phyloP scores from a whole-genome alignment of 768 basidiomycete species.

The Tulasnella sp. region DNA sequence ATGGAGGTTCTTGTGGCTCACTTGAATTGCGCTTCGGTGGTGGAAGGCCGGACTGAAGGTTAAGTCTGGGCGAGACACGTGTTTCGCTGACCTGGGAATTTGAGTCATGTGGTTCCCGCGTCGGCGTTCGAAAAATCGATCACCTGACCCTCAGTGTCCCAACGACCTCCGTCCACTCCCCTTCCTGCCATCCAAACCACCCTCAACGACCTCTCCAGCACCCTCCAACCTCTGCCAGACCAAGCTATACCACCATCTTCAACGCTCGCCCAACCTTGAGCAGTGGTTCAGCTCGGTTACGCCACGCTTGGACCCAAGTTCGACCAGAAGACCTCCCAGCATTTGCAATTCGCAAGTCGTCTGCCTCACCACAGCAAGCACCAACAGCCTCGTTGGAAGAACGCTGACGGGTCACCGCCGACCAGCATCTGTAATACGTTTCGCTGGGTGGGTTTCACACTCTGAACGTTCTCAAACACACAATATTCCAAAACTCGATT shows the following conservation, averaged over 20 bases:
- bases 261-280: background rate
- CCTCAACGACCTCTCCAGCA: background rate
- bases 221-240: background rate
- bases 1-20: background rate
- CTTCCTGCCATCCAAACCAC: background rate
- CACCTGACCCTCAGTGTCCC: background rate
- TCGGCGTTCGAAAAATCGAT: conserved; percentile 4
- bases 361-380: background rate
- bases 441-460: background rate
- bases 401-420: background rate
- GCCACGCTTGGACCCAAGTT: background rate
- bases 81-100: background rate
- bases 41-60: background rate
- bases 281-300: background rate
- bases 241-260: background rate
- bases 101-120: conserved; percentile 3
- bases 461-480: background rate
- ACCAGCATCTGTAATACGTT: background rate
- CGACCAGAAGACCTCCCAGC: background rate
- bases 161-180: background rate
- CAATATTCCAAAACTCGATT: background rate
- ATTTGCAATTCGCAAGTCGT: background rate
- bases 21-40: background rate
- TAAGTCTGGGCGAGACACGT: background rate
- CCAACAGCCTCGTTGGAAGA: background rate